These are phyloP conservation scores for Leccinum fallax DNA, from an alignment of 1,284 basidiomycete genomes.

Conservation along the genomic window DNA sequence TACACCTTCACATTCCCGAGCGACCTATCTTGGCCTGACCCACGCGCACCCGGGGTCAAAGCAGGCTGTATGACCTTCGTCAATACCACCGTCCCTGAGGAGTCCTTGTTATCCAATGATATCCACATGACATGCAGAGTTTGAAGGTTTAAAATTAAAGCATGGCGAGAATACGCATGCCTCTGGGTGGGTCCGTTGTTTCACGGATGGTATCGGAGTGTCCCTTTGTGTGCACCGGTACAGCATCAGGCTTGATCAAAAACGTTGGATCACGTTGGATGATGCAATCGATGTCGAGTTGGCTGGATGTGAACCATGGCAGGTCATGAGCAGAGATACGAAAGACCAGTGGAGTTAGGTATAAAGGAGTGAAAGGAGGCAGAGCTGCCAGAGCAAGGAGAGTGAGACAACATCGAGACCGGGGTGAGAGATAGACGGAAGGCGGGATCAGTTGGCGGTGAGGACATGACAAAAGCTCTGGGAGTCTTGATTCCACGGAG, in stretches of 20 bases:
- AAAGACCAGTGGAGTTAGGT: slow-evolving; percentile 16
- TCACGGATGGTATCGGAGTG: background rate
- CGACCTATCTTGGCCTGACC: slow-evolving; percentile 9
- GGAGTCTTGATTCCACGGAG: slow-evolving; percentile 21
- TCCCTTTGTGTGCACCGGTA: background rate
- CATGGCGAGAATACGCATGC: slow-evolving; percentile 1
- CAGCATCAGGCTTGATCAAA: slow-evolving; percentile 4
- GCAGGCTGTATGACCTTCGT: background rate
- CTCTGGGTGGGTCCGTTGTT: background rate
- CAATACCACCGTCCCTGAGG: slow-evolving; percentile 1
- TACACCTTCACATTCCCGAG: background rate
- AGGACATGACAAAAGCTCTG: slow-evolving; percentile 13
- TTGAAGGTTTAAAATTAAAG: background rate
- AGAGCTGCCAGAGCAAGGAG: slow-evolving; percentile 11
- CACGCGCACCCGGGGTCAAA: background rate
- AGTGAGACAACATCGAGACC: slow-evolving; percentile 4
- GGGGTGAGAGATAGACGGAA: slow-evolving; percentile 15
- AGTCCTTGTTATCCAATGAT: background rate
- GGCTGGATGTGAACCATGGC: slow-evolving; percentile 3
- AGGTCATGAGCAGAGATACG: slow-evolving; percentile 7
- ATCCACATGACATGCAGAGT: slow-evolving; percentile 1
- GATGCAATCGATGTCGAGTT: slow-evolving; percentile 7
- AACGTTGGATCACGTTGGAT: slow-evolving; percentile 7
- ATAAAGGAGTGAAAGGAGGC: slow-evolving; percentile 7
- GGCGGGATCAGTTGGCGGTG: slow-evolving; percentile 12